Evolutionary conservation across 805 yeast genomes (phyloP).

Genomic region (Starmerella gropengiesseri): DNA sequence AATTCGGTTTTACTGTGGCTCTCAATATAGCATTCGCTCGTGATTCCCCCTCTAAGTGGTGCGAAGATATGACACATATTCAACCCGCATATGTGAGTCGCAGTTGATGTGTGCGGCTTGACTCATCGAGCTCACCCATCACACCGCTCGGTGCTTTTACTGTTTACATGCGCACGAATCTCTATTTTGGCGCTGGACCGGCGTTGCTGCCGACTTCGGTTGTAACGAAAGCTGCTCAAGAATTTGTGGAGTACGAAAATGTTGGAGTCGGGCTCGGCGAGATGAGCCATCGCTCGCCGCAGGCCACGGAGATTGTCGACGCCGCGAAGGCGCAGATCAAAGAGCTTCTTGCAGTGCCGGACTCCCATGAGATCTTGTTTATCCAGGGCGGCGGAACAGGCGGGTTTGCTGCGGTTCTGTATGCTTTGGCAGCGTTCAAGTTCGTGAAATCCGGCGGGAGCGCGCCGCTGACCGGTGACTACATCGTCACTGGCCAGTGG

Average conservation of each 20-base stretch:
- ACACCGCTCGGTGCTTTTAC: too few species aligned
- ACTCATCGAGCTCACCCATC: too few species aligned
- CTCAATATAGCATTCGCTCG: too few species aligned
- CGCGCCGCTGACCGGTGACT: conserved; percentile 48
- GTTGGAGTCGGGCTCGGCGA: conserved; percentile 86
- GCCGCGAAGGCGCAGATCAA: conserved; percentile 58
- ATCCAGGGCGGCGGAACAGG: conserved; percentile 98
- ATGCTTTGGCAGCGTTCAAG: conserved; percentile 68
- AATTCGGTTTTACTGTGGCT: too few species aligned
- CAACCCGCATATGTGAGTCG: too few species aligned
- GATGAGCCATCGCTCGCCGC: conserved; percentile 85
- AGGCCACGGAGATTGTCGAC: conserved; percentile 68
- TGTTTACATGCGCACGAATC: conserved; percentile 24
- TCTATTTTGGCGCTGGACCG: conserved; percentile 97
- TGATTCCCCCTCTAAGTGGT: too few species aligned
- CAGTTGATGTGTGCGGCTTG: too few species aligned
- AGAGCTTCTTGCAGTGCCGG: conserved; percentile 65
- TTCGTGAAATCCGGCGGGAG: conserved; percentile 59
- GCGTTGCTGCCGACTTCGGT: conserved; percentile 80
- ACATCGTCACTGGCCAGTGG: conserved; percentile 90
- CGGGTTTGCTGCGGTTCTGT: conserved; percentile 80
- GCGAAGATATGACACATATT: too few species aligned
- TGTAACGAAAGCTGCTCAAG: conserved; percentile 76
- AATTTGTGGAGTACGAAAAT: conserved; percentile 58
- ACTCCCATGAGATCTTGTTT: conserved; percentile 86